Base-by-base conservation (phyloP, 495 filamentous ascomycete genomes). In the Saxispiralis lemnorum region DNA sequence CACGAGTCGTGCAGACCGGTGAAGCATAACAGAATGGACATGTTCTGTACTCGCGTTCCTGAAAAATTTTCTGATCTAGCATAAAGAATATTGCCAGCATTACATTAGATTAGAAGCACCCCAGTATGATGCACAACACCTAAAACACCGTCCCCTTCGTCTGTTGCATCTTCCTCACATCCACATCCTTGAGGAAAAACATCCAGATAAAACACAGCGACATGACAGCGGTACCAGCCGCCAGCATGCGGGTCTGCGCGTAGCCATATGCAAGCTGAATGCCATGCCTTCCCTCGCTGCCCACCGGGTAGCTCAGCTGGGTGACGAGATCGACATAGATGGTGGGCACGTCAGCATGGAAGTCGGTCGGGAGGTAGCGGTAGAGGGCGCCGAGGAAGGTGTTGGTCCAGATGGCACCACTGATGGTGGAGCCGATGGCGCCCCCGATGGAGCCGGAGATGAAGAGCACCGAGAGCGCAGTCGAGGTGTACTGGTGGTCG, bases 321-420 rank as follows among this genome's bases (percentile, higher is more conserved):
- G 51, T 51, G 1, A 45, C 33, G n/a, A 79, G 46, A 20, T 58
- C 55, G 17, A 59, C 63, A 51, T 75, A 78, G 44, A 80, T 79
- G 18, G 11, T 28, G 1, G 59, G 35, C 4, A 66, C 45, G 31
- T 74, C 54, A 4, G 45, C 18, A 0, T 54, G 41, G 1, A 45
- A 54, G 5, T 45, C 58, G 18, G 53, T 54, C 1, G 80, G 79
- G 0, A 85, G 66, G 46, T 72, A 63, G 17, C 61, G 34, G 18
- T 51, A 44, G 13, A 86, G 62, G 3, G 63, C 63, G 1, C 49
- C 28, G 7, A 65, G 68, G 57, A 80, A 73, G 24, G 68, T 65
- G 48, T 68, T 66, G 4, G 68, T 74, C 70, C 76, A 84, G 47
- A 86, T 75, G 35, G 75, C 77, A 0, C 65, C 65, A 4, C 71